A percentile compares a stretch with the other conserved stretches of the same genome.
These are phyloP conservation scores for Plasmodium vivax DNA, from an alignment of 169 alveolate species.

Conservation along the genomic window DNA sequence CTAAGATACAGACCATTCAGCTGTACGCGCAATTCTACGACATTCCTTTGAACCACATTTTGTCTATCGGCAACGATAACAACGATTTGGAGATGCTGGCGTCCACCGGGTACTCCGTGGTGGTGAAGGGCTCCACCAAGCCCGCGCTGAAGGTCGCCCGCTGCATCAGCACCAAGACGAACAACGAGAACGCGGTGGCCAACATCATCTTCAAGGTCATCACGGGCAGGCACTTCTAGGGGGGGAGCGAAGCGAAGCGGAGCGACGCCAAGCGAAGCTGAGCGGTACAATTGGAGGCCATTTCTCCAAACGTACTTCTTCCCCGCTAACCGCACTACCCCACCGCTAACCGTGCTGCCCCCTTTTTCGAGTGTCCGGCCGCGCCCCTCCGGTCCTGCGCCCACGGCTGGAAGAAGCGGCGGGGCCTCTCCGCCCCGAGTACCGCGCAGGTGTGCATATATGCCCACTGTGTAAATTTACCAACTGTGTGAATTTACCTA, in stretches of 20 bases:
- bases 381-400: no score
- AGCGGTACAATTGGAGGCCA: no score
- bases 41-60: conserved; percentile 2
- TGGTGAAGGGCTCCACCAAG: conserved; percentile 14
- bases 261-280: no score
- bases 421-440: no score
- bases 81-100: conserved; percentile 55
- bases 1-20: conserved; percentile 15
- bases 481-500: no score
- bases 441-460: no score
- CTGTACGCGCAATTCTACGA: conserved; percentile 17
- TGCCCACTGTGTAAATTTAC: no score
- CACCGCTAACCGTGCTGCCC: no score
- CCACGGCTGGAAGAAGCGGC: not conserved
- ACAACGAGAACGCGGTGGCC: conserved; percentile 46
- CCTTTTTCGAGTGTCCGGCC: no score
- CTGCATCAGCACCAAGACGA: conserved; percentile 31
- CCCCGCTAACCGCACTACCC: no score
- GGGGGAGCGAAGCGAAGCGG: not conserved
- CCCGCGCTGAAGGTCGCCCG: conserved; percentile 2
- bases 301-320: no score
- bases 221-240: not conserved
- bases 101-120: conserved; percentile 47
- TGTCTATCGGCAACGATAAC: conserved; percentile 47
- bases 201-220: conserved; percentile 30